A percentile compares a stretch with the other conserved stretches of the same genome.
Conservation (phyloP, 768 basidiomycete genomes). For the Boletus huronensis region DNA sequence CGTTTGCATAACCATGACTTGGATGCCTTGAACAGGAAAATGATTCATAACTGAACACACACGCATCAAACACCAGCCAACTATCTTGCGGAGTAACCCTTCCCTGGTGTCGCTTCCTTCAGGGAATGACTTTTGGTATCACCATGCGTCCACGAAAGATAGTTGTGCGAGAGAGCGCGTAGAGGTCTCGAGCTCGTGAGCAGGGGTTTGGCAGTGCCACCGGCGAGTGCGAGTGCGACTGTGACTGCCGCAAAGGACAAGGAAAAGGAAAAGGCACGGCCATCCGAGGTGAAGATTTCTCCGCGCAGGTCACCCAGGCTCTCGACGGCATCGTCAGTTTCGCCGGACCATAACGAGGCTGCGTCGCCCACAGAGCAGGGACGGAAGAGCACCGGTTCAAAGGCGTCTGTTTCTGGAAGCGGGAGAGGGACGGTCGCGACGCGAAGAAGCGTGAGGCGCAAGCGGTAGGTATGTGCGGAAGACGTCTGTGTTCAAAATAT, state of each 20-base stretch:
- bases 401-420: slow-evolving; percentile 5
- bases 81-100: too few species aligned
- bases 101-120: too few species aligned
- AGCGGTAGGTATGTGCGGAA: slow-evolving; percentile 12
- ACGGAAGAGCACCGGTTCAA: slow-evolving; percentile 22
- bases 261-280: slow-evolving; percentile 13
- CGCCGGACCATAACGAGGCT: slow-evolving; percentile 28
- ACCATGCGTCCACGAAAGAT: too few species aligned
- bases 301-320: slow-evolving; percentile 39
- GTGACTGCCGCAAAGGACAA: slow-evolving; percentile 12
- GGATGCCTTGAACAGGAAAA: too few species aligned
- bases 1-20: too few species aligned
- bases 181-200: too few species aligned
- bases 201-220: too few species aligned
- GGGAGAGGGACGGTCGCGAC: slow-evolving; percentile 21
- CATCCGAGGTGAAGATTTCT: slow-evolving; percentile 23
- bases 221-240: background rate
- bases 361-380: slow-evolving; percentile 24
- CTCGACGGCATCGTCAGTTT: slow-evolving; percentile 32
- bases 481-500: background rate
- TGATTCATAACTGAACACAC: too few species aligned
- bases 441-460: slow-evolving; percentile 33
- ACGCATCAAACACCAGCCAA: too few species aligned
- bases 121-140: too few species aligned
- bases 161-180: too few species aligned